A percentile compares a stretch with the other conserved stretches of the same genome.
phyloP scores from a whole-genome alignment of 2,329 filamentous ascomycete species.

The Neocatenulostroma microsporum region DNA sequence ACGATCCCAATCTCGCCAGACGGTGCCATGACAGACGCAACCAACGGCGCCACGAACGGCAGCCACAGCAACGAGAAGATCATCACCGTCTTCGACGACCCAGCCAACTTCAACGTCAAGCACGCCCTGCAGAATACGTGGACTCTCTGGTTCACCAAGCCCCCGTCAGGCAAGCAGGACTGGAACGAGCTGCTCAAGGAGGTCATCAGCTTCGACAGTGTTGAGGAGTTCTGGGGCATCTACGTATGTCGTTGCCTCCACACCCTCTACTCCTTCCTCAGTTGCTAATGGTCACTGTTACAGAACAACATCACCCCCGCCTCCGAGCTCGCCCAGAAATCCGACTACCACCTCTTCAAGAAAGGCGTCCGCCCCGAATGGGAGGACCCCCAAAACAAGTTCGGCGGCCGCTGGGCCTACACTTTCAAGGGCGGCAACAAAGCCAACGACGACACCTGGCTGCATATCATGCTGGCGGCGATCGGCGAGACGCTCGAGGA shows the following conservation, averaged over 20 bases:
- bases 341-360: constrained; percentile 99
- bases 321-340: constrained; percentile 92
- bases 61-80: constrained; percentile 47
- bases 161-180: constrained; percentile 88
- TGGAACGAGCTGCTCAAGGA: constrained; percentile 98
- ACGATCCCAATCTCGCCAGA: constrained; percentile 50
- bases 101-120: constrained; percentile 99
- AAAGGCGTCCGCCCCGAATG: constrained; percentile 93
- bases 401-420: constrained; percentile 98
- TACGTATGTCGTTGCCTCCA: constrained; percentile 60
- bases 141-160: constrained; percentile 99
- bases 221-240: constrained; percentile 99
- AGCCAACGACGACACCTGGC: constrained; percentile 95
- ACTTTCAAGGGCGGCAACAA: constrained; percentile 97
- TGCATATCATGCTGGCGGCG: constrained; percentile 91
- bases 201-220: constrained; percentile 96
- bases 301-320: constrained; percentile 98
- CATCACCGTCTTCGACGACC: constrained; percentile 94
- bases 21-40: constrained; percentile 38
- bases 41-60: constrained; percentile 34
- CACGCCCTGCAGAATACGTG: constrained; percentile 95
- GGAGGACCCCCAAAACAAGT: constrained; percentile 98
- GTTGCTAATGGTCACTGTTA: no score
- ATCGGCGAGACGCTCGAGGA: constrained; percentile 97
- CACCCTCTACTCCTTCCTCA: constrained; percentile 4